Base-by-base conservation (phyloP, 345 rosid genomes). In the Rhodamnia rubescens region DNA sequence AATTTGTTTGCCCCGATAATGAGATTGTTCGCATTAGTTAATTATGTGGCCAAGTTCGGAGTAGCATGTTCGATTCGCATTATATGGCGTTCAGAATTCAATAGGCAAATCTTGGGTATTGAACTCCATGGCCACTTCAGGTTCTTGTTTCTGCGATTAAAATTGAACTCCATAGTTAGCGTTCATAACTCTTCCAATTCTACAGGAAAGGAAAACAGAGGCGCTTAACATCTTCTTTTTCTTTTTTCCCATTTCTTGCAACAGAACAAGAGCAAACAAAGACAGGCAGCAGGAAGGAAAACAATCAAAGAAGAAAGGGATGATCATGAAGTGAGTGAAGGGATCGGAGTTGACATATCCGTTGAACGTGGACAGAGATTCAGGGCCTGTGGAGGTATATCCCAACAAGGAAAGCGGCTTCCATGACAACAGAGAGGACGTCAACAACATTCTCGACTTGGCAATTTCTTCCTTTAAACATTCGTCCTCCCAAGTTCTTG, bases 341-440 rank as follows among this genome's bases (percentile, higher is more conserved):
- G 36, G 69, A 12, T 58, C 18, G 7, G 1, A n/a, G 36, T 58
- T 58, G 18, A n/a, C 12, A 58, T 6, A 6, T 58, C 69, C 8
- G 18, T n/a, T 2, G 69, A 58, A 58, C 2, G 18, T 5, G 69
- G 69, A 58, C 8, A 58, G 36, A 58, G 36, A 58, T 58, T 75
- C 87, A 93, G 11, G 97, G 98, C 91, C 93, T 97, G 2, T 89
- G 94, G 81, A 97, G 85, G 83, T 87, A 89, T 89, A 94, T 92
- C 56, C 98, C 99, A 53, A 98, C 98, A 85, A 95, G 87, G 90
- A 95, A 87, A 85, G 99, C 98, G 16, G 98, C 98, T 47, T 95
- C 91, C 92, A 95, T 95, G 84, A 94, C 97, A 1, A 91, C 40
- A 40, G 90, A 69, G 82, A 95, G 91, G 18, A 93, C 92, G 13